Base-by-base conservation (phyloP, 495 filamentous ascomycete species). In the Amniculicola lignicola region DNA sequence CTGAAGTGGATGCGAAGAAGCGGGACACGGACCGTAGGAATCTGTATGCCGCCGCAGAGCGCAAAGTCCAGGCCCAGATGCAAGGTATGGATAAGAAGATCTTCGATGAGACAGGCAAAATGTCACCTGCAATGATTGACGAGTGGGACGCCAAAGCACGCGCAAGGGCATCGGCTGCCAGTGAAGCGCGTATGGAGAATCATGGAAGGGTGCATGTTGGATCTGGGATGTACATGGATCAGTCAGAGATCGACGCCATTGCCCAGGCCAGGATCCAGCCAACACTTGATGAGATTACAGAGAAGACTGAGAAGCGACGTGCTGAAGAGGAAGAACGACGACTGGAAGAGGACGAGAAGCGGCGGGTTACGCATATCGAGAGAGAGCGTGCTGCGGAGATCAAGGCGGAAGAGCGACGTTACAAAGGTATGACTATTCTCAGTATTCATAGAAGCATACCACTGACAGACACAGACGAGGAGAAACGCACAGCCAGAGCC, bases 221-320 rank as follows among this genome's bases (percentile, higher is more conserved):
- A 19, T 82, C 85, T 21, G 86, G 89, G 0, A 87, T 80, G 63
- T 86, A 83, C 53, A 80, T 97, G 72, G 82, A 92, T 42, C 80
- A 84, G 68, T 76, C 81, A 3, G 89, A 89, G 43, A 79, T 98
- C 35, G 85, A 96, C 50, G 81, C 79, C 10, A 83, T 96, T 56
- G 93, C 93, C 0, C 80, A 81, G 9, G 77, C 78, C 27, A 83
- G 85, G 62, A 77, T 98, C n/a, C 87, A 89, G 68, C 93, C 93
- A 15, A 81, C 93, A 0, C 68, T 98, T n/a, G 87, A 96, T 64
- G 89, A 95, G 60, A 94, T 98, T 31, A 82, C 83, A 42, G 83
- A 85, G 16, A 83, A 80, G 27, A 85, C 86, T 0, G 87, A 92
- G 63, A 73, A 73, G 41, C 82, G 87, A 62, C 75, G 76, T 33